These are phyloP conservation scores for Mycena crocata DNA, from an alignment of 768 basidiomycete species.

Conservation along the genomic window DNA sequence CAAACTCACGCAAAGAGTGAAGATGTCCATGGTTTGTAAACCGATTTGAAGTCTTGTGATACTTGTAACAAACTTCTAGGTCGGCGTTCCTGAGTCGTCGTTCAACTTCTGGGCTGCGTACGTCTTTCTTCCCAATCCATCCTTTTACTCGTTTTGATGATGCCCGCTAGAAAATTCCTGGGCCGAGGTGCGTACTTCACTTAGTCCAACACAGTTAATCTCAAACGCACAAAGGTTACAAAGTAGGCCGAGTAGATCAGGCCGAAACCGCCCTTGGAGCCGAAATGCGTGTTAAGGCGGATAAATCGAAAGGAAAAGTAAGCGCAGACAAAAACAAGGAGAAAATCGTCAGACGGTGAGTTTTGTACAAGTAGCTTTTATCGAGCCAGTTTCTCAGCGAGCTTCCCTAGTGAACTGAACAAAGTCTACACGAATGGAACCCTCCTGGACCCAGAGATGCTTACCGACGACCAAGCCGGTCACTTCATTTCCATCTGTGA, in stretches of 20 bases:
- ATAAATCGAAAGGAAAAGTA: conserved; percentile 68
- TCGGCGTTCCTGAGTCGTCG: conserved; percentile 93
- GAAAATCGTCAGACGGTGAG: conserved; percentile 88
- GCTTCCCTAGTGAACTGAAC: conserved; percentile 76
- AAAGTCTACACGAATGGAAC: conserved; percentile 98
- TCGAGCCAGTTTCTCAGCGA: background rate
- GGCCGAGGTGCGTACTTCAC: conserved; percentile 67
- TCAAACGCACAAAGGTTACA: conserved; percentile 68
- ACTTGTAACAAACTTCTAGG: conserved; percentile 54
- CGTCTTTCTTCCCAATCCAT: conserved; percentile 42
- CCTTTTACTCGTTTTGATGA: background rate
- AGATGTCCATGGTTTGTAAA: conserved; percentile 93
- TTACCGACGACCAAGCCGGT: conserved; percentile 93
- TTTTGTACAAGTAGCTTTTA: conserved; percentile 1
- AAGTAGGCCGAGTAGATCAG: conserved; percentile 97
- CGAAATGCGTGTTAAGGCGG: conserved; percentile 91
- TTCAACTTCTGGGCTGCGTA: conserved; percentile 95
- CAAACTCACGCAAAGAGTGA: conserved; percentile 91
- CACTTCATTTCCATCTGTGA: conserved; percentile 94
- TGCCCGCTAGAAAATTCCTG: conserved; percentile 74
- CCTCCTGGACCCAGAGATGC: conserved; percentile 88
- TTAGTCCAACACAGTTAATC: background rate
- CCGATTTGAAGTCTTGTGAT: background rate
- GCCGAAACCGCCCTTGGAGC: conserved; percentile 96
- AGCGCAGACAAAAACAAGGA: conserved; percentile 75